A percentile compares a stretch with the other conserved stretches of the same genome.
These are phyloP conservation scores for Coemansia sp. DNA, from an alignment of 192 early-diverging fungal genomes.

Conservation along the genomic window DNA sequence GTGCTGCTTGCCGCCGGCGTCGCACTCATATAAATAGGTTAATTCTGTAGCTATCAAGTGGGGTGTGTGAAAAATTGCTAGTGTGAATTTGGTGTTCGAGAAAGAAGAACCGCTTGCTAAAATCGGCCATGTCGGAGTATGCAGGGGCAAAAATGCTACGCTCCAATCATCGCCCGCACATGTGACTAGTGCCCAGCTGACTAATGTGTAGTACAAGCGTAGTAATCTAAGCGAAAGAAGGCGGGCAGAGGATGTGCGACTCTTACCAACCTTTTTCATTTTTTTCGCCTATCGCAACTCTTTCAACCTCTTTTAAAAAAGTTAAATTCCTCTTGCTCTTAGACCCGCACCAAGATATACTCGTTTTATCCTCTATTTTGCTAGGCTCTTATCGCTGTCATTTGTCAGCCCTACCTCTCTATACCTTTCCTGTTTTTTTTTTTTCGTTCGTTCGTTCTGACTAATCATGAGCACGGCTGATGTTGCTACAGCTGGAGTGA, in stretches of 20 bases:
- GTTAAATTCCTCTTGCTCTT: neutral
- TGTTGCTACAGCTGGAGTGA: conserved; percentile 4
- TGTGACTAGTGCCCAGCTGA: conserved; percentile 7
- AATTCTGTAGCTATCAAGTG: too few species aligned
- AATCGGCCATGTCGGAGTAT: neutral
- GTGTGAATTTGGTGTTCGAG: neutral
- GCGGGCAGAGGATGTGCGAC: conserved; percentile 1
- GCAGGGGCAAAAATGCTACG: neutral
- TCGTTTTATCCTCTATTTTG: conserved; percentile 1
- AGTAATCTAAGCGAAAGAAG: too few species aligned
- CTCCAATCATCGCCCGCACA: neutral
- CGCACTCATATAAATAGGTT: conserved; percentile 17
- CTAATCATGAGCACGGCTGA: conserved; percentile 25
- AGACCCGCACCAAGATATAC: neutral
- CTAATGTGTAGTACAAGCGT: neutral
- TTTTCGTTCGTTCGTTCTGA: neutral
- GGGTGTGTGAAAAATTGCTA: neutral
- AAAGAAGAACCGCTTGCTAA: neutral
- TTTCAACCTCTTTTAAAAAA: neutral
- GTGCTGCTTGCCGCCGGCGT: conserved; percentile 12
- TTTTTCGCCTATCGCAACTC: conserved; percentile 3
- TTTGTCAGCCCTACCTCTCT: neutral
- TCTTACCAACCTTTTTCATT: neutral
- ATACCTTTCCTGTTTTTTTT: neutral
- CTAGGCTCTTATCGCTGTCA: neutral